phyloP scores from a whole-genome alignment of 257 asterid genomes.

The Petunia secreta region DNA sequence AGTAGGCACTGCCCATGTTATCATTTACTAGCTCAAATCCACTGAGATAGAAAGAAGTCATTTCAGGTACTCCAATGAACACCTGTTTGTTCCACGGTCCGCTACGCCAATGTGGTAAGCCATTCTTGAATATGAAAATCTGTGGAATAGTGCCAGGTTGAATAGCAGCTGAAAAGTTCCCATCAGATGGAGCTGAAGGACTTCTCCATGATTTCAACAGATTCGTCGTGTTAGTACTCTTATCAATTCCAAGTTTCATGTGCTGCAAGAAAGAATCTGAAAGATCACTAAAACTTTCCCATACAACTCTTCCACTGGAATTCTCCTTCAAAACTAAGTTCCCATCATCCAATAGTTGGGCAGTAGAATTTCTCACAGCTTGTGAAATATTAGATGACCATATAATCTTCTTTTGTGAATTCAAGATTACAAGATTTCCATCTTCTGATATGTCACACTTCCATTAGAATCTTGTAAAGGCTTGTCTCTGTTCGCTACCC shows the following conservation, averaged over 20 bases:
- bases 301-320: conserved; percentile 29
- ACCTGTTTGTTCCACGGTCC: conserved; percentile 44
- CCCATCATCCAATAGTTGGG: conserved; percentile 52
- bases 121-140: conserved; percentile 40
- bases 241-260: conserved; percentile 44
- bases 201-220: conserved; percentile 49
- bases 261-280: conserved; percentile 41
- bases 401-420: conserved; percentile 32
- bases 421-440: conserved; percentile 48
- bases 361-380: conserved; percentile 34
- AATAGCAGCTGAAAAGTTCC: conserved; percentile 41
- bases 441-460: conserved; percentile 41
- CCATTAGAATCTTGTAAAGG: conserved; percentile 49
- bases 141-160: conserved; percentile 38
- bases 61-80: conserved; percentile 30
- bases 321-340: conserved; percentile 47
- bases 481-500: conserved; percentile 63
- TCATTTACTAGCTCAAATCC: conserved; percentile 14
- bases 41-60: conserved; percentile 21
- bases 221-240: conserved; percentile 31
- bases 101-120: conserved; percentile 44
- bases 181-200: conserved; percentile 47
- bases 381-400: conserved; percentile 51
- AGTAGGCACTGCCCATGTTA: conserved; percentile 9
- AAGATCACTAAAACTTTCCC: conserved; percentile 60